A percentile compares a stretch with the other conserved stretches of the same genome.
phyloP scores from a whole-genome alignment of 805 yeast genomes.

The Candida ovalis region DNA sequence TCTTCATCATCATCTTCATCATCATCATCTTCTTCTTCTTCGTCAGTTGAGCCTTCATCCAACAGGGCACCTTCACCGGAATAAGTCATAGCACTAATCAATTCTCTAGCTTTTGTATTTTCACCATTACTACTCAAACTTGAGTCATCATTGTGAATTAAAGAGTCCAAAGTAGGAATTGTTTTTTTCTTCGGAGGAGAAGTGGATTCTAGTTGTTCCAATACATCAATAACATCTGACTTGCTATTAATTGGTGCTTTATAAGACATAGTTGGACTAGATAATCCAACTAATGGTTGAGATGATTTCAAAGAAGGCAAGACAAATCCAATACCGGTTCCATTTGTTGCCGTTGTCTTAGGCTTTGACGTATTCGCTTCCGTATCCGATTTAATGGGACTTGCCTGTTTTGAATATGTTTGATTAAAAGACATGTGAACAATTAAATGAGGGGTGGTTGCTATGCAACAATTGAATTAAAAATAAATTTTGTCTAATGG shows the following conservation, averaged over 20 bases:
- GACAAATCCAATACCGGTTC: constrained; percentile 12
- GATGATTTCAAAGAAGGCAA: constrained; percentile 22
- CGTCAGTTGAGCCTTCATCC: constrained; percentile 13
- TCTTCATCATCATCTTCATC: constrained; percentile 1
- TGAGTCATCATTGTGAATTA: constrained; percentile 3
- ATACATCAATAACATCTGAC: constrained; percentile 13
- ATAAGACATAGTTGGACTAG: constrained; percentile 13
- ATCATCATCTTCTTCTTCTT: constrained; percentile 5
- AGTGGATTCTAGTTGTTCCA: constrained; percentile 18
- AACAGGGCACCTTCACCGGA: constrained; percentile 19
- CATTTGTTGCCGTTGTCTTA: not conserved
- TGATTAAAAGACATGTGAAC: constrained; percentile 3
- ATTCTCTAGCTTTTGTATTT: constrained; percentile 8
- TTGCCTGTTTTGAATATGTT: not conserved
- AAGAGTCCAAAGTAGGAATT: constrained; percentile 14
- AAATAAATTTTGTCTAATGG: no score
- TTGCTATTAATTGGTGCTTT: constrained; percentile 9
- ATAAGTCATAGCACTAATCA: constrained; percentile 22
- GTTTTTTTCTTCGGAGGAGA: not conserved
- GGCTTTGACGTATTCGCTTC: not conserved
- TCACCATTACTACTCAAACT: not conserved
- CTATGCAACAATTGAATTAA: no score
- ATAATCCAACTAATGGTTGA: constrained; percentile 20
- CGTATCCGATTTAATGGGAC: not conserved
- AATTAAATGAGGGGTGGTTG: not conserved